These are phyloP conservation scores for Cladosporium austrohemisphaericum DNA, from an alignment of 2,329 filamentous ascomycete genomes.

Conservation along the genomic window DNA sequence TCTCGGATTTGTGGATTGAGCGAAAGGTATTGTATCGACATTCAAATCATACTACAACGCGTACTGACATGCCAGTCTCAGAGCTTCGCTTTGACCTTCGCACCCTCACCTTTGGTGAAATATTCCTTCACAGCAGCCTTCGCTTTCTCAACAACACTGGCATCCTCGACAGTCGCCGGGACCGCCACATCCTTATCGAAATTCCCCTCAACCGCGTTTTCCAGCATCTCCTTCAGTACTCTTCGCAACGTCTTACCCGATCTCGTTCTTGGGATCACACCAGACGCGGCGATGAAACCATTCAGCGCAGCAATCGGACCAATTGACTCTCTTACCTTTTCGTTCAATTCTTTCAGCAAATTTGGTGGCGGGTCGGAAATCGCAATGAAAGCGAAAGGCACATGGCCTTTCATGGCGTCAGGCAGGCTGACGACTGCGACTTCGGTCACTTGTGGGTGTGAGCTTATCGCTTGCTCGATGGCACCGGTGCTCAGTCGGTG, in stretches of 20 bases:
- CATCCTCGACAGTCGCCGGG: slow-evolving; percentile 83
- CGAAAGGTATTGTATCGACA: too few relatives aligned
- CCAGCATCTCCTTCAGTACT: slow-evolving; percentile 76
- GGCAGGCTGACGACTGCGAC: slow-evolving; percentile 83
- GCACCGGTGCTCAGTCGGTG: slow-evolving; percentile 84
- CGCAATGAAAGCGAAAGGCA: slow-evolving; percentile 85
- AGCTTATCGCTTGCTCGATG: slow-evolving; percentile 87
- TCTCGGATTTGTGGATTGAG: too few relatives aligned
- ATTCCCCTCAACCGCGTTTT: slow-evolving; percentile 72
- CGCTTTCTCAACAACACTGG: slow-evolving; percentile 68
- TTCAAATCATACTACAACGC: too few relatives aligned
- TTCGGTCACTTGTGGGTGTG: slow-evolving; percentile 74
- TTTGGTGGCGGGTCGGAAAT: slow-evolving; percentile 49
- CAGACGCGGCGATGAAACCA: slow-evolving; percentile 77
- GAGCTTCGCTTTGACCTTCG: slow-evolving; percentile 34
- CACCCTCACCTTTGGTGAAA: slow-evolving; percentile 50
- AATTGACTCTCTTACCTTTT: slow-evolving; percentile 71
- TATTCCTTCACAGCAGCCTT: slow-evolving; percentile 69
- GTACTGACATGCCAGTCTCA: slow-evolving; percentile 15
- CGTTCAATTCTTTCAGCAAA: slow-evolving; percentile 64
- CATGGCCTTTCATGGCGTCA: slow-evolving; percentile 80
- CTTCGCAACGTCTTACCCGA: slow-evolving; percentile 87
- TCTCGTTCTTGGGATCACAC: slow-evolving; percentile 87
- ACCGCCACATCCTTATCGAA: slow-evolving; percentile 69
- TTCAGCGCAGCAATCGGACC: slow-evolving; percentile 82